A percentile compares a stretch with the other conserved stretches of the same genome.
Conservation (phyloP, 2,329 filamentous ascomycete species). For the Thelonectria rubi region DNA sequence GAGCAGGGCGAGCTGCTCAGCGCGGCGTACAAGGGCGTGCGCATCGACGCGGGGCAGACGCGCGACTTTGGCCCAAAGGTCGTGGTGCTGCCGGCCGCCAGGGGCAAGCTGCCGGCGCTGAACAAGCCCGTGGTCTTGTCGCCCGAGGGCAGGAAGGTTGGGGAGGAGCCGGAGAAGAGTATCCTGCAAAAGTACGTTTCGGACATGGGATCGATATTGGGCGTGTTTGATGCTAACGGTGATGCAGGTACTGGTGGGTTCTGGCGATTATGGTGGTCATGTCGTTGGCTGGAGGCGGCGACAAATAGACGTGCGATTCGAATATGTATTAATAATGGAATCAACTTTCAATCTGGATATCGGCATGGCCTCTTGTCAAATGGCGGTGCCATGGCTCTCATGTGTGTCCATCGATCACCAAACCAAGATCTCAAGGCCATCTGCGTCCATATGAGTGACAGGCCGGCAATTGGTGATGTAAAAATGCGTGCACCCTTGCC, state of each 20-base stretch:
- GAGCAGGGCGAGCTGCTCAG: slow-evolving; percentile 57
- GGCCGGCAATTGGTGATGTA: too few relatives aligned
- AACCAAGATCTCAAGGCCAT: too few relatives aligned
- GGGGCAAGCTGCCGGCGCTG: slow-evolving; percentile 65
- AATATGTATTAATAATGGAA: slow-evolving; percentile 16
- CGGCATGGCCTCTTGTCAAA: not conserved
- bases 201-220: not conserved
- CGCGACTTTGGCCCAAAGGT: slow-evolving; percentile 72
- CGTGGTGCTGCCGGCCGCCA: slow-evolving; percentile 56
- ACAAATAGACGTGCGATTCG: slow-evolving; percentile 55
- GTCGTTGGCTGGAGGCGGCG: slow-evolving; percentile 61
- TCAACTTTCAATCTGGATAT: not conserved
- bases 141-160: slow-evolving; percentile 67
- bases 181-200: slow-evolving; percentile 71
- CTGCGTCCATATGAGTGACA: too few relatives aligned
- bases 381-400: not conserved
- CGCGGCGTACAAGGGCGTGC: slow-evolving; percentile 62
- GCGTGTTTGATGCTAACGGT: slow-evolving; percentile 46
- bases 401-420: too few relatives aligned
- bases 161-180: slow-evolving; percentile 66
- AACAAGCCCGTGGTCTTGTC: slow-evolving; percentile 71
- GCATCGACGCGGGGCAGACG: slow-evolving; percentile 70
- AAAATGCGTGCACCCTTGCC: too few relatives aligned
- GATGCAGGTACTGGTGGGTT: slow-evolving; percentile 72
- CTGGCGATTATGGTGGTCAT: slow-evolving; percentile 64